phyloP scores from a whole-genome alignment of 2,329 filamentous ascomycete species.

The Rutstroemia sp. region DNA sequence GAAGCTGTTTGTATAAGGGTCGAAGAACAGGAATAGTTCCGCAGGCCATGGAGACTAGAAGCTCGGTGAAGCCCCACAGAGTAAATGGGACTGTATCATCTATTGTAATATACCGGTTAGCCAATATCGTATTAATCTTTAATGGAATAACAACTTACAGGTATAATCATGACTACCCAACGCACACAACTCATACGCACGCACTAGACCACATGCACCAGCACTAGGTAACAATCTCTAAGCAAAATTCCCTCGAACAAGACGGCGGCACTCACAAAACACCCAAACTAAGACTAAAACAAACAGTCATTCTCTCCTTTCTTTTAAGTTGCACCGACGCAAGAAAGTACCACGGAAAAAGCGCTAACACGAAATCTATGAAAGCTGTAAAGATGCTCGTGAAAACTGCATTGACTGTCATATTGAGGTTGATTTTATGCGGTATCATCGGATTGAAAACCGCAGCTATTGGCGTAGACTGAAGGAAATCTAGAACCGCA shows the following conservation, averaged over 20 bases:
- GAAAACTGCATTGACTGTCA: background rate
- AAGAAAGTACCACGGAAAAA: constrained; percentile 6
- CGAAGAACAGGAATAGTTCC: background rate
- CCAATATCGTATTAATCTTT: background rate
- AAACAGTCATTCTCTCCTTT: constrained; percentile 3
- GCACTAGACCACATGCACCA: constrained; percentile 2
- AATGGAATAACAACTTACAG: background rate
- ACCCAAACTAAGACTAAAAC: background rate
- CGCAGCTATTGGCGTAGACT: background rate
- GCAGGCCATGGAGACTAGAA: constrained; percentile 3
- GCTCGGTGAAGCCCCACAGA: constrained; percentile 1
- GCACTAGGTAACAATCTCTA: background rate
- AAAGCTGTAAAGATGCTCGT: background rate
- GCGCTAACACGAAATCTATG: background rate
- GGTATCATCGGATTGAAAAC: background rate
- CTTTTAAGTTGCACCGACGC: background rate
- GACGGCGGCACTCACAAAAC: background rate
- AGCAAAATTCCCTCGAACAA: background rate
- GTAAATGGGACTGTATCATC: background rate
- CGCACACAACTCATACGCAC: background rate
- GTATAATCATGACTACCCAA: background rate
- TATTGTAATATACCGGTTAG: background rate
- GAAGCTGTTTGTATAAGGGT: background rate
- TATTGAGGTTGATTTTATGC: background rate
- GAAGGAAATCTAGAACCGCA: background rate